These are phyloP conservation scores for Neurospora sp. DNA, from an alignment of 495 filamentous ascomycete genomes.

Conservation along the genomic window DNA sequence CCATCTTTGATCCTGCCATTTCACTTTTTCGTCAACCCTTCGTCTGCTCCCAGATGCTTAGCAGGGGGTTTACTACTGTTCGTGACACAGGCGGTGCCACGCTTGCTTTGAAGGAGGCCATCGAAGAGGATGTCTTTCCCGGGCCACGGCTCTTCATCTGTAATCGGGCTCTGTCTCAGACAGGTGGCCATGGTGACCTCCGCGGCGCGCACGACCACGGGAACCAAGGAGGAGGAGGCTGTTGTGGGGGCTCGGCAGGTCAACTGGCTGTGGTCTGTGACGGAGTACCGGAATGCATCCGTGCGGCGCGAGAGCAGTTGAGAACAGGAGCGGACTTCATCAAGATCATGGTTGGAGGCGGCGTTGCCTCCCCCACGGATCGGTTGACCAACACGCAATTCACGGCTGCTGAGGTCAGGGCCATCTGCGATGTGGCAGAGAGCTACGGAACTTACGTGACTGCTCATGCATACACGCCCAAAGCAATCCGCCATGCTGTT, in stretches of 20 bases:
- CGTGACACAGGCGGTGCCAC: conserved; percentile 45
- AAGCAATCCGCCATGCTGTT: conserved; percentile 42
- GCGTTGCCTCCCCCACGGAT: conserved; percentile 44
- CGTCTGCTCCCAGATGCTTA: conserved; percentile 37
- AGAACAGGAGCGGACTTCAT: conserved; percentile 44
- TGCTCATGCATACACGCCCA: conserved; percentile 44
- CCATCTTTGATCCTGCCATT: conserved; percentile 3
- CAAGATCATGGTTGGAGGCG: conserved; percentile 49
- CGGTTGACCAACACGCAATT: conserved; percentile 41
- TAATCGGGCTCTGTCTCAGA: conserved; percentile 35
- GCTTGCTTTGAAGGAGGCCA: conserved; percentile 39
- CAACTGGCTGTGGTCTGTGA: conserved; percentile 35
- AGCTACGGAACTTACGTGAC: conserved; percentile 45
- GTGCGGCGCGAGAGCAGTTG: conserved; percentile 41
- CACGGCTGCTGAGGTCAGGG: conserved; percentile 41
- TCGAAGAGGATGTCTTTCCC: conserved; percentile 38
- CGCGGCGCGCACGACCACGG: conserved; percentile 21
- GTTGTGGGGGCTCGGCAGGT: conserved; percentile 26
- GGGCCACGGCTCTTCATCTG: conserved; percentile 34
- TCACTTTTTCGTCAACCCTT: conserved; percentile 34
- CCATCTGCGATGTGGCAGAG: conserved; percentile 36
- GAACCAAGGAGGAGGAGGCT: conserved; percentile 28
- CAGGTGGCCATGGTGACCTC: conserved; percentile 46
- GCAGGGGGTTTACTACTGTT: conserved; percentile 43
- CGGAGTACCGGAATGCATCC: conserved; percentile 41